Evolutionary conservation across 306 rosid genomes (phyloP).

Genomic region (Sesbania bispinosa): DNA sequence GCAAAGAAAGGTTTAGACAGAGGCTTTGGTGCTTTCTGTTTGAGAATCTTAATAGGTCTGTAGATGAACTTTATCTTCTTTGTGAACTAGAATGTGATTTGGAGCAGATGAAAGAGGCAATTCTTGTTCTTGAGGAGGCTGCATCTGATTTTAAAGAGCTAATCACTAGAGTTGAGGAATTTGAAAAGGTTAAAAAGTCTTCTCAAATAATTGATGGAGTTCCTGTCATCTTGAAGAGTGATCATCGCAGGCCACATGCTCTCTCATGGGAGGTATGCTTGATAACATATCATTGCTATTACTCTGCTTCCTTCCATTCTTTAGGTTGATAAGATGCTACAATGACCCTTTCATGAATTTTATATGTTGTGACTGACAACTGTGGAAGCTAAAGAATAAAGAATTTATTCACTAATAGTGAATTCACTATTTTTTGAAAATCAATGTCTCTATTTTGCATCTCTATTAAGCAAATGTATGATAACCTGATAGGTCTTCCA

Average conservation of each 20-base stretch:
- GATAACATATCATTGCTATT: constrained; percentile 18
- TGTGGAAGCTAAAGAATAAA: neutral
- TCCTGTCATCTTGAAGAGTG: constrained; percentile 78
- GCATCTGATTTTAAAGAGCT: constrained; percentile 90
- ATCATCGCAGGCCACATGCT: constrained; percentile 97
- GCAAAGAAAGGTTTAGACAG: constrained; percentile 96
- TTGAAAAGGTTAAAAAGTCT: constrained; percentile 79
- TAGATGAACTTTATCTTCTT: constrained; percentile 99
- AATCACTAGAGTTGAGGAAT: constrained; percentile 82
- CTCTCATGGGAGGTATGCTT: constrained; percentile 95
- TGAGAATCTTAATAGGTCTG: constrained; percentile 97
- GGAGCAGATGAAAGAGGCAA: constrained; percentile 97
- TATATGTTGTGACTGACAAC: constrained; percentile 1
- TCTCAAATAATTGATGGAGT: constrained; percentile 68
- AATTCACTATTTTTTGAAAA: neutral
- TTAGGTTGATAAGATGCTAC: constrained; percentile 23
- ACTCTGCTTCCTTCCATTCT: constrained; percentile 15
- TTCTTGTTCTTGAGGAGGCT: constrained; percentile 98
- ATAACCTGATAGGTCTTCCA: neutral
- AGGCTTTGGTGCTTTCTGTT: constrained; percentile 98
- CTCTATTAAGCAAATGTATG: constrained; percentile 9
- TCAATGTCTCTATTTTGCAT: neutral
- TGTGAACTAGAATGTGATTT: constrained; percentile 94
- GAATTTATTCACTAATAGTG: neutral
- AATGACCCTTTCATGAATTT: constrained; percentile 22